Base-by-base conservation (phyloP, 169 alveolate genomes). In the Besnoitia besnoiti region DNA sequence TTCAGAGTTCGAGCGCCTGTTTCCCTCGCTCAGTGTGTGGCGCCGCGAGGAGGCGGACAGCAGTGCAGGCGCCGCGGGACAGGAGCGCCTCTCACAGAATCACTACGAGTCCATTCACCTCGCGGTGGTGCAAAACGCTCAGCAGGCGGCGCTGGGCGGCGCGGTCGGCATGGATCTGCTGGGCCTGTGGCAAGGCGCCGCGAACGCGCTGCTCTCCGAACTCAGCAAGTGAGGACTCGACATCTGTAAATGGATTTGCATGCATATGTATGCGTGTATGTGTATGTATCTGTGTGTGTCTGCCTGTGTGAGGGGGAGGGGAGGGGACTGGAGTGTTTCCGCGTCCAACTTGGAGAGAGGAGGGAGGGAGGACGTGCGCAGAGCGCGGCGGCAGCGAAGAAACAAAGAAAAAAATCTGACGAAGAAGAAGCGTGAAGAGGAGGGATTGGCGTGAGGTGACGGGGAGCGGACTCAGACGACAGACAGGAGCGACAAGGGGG, bases 1-100 rank as follows among this genome's bases (percentile, higher is more conserved):
- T 21, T 44, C 75, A 37, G 92, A 88, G 50, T 88, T 88, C 85
- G 85, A 88, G 85, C 92, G 92, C 27, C 67, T 88, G 37, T 88
- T 62, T 35, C 92, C 92, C 39, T 40, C 92, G n/a, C 50, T 88
- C 27, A 80, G 85, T 33, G 92, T 88, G 35, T 59, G 85, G 73
- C 73, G 73, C 39, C 82, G 82, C 4, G 84, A 49, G 0, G 85
- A 46, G 19, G 75, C 75, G 0, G 73, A 67, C 1, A 35, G 14
- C n/a, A n/a, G 80, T 3, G 80, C 14, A 19, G 37, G 30, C 77
- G 77, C 33, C 30, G 5, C 80, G 14, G 44, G 10, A n/a, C 44
- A 67, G 85, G 62, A 85, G 79, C 91, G 55, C 59, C 91, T n/a
- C n/a, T 49, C 61, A 85, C 85, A 67, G 73, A 50, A 47, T 10